These are phyloP conservation scores for Cryptococcus sp. DNA, from an alignment of 1,284 basidiomycete species.

Conservation along the genomic window DNA sequence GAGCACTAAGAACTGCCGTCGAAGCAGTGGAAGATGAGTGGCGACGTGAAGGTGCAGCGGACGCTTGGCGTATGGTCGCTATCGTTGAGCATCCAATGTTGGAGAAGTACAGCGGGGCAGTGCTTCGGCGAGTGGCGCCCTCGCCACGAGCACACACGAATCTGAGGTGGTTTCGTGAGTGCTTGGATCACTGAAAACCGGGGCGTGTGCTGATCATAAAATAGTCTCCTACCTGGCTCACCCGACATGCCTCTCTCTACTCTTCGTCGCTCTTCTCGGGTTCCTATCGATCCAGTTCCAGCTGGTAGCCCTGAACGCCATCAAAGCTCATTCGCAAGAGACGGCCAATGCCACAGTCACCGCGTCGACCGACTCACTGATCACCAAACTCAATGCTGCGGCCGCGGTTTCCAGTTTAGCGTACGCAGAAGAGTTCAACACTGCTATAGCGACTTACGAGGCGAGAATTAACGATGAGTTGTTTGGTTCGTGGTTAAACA, in stretches of 20 bases:
- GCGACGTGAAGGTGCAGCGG: conserved; percentile 23
- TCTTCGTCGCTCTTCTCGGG: conserved; percentile 87
- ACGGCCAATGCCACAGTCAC: conserved; percentile 64
- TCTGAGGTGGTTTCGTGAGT: conserved; percentile 52
- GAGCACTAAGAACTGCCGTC: conserved; percentile 39
- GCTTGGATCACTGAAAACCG: background rate
- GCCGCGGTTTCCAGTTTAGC: conserved; percentile 74
- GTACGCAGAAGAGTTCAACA: conserved; percentile 77
- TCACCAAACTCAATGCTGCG: conserved; percentile 72
- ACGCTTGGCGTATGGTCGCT: conserved; percentile 47
- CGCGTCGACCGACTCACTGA: conserved; percentile 70
- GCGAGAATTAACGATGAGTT: conserved; percentile 77
- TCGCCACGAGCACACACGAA: conserved; percentile 37
- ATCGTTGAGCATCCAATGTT: conserved; percentile 51
- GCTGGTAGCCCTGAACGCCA: conserved; percentile 69
- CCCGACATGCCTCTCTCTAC: conserved; percentile 81
- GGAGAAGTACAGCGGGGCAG: conserved; percentile 37
- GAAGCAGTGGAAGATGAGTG: conserved; percentile 41
- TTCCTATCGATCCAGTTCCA: conserved; percentile 87
- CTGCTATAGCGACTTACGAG: conserved; percentile 68
- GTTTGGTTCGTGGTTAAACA: conserved; percentile 86
- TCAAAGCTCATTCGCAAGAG: conserved; percentile 65
- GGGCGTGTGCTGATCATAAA: background rate
- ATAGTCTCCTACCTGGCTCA: conserved; percentile 81
- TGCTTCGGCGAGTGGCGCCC: conserved; percentile 28